Evolutionary conservation across 129 eudicot species (phyloP).

Genomic region (Artemisia annua): DNA sequence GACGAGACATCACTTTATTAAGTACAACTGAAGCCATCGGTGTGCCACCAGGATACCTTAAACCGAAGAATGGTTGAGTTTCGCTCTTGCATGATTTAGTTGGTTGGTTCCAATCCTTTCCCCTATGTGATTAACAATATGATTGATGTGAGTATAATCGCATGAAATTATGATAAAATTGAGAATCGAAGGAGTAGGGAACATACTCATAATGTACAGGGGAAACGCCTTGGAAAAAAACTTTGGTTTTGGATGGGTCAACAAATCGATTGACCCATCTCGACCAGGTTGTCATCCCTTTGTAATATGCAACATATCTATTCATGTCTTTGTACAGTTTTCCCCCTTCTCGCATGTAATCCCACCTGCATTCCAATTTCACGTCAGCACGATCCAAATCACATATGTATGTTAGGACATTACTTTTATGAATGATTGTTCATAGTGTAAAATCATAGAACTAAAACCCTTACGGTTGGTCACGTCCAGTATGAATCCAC

Average conservation of each 20-base stretch:
- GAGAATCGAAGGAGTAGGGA: neutral
- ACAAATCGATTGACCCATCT: slow-evolving; percentile 71
- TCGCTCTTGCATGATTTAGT: slow-evolving; percentile 60
- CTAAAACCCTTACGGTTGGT: slow-evolving; percentile 58
- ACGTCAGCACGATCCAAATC: neutral
- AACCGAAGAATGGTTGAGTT: slow-evolving; percentile 62
- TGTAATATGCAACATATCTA: slow-evolving; percentile 62
- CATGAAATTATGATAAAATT: neutral
- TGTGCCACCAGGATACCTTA: slow-evolving; percentile 66
- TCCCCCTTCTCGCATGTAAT: slow-evolving; percentile 66
- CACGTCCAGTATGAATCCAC: slow-evolving; percentile 80
- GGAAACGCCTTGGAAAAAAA: slow-evolving; percentile 75
- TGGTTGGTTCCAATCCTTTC: slow-evolving; percentile 83
- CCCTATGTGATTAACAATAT: slow-evolving; percentile 38
- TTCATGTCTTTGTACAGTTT: slow-evolving; percentile 70
- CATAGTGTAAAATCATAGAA: neutral
- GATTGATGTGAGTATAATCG: neutral
- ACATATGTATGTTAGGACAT: neutral
- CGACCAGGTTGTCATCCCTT: slow-evolving; percentile 86
- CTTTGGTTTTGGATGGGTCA: slow-evolving; percentile 72
- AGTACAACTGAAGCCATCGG: slow-evolving; percentile 59
- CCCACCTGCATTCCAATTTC: slow-evolving; percentile 48
- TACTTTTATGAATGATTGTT: neutral
- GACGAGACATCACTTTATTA: slow-evolving; percentile 68
- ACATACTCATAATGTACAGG: slow-evolving; percentile 74